Percentiles rank a stretch among this genome's conserved stretches.
phyloP scores from a whole-genome alignment of 441 rosid species.

The Lepidium campestre region DNA sequence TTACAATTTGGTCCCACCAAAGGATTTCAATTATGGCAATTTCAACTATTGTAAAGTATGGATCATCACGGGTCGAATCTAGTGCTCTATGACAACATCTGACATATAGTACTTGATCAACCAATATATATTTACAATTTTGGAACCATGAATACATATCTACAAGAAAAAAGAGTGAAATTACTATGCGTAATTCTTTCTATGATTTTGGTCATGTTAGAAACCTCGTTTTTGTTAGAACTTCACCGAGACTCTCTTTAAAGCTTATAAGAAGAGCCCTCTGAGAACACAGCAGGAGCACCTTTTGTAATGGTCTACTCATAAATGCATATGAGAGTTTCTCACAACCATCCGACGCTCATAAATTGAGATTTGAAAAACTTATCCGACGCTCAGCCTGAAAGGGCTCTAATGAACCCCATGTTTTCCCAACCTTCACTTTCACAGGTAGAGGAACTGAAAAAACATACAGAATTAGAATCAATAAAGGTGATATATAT shows the following conservation, averaged over 20 bases:
- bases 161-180: background rate
- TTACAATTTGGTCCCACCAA: background rate
- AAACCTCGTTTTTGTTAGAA: background rate
- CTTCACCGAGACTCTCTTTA: background rate
- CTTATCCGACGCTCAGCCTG: slow-evolving; percentile 27
- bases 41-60: background rate
- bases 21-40: background rate
- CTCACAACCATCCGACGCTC: slow-evolving; percentile 6
- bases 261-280: slow-evolving; percentile 7
- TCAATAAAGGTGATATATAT: background rate
- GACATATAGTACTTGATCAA: background rate
- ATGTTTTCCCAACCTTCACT: slow-evolving; percentile 81
- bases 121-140: slow-evolving; percentile 1
- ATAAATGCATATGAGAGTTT: background rate
- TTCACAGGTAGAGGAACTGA: slow-evolving; percentile 89
- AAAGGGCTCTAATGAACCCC: slow-evolving; percentile 85
- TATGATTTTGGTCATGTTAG: background rate
- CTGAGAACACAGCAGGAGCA: background rate
- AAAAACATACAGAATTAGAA: slow-evolving; percentile 13
- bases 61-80: slow-evolving; percentile 21
- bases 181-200: background rate
- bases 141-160: background rate
- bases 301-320: background rate
- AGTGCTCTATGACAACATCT: background rate
- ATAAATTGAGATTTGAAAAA: background rate